Base-by-base conservation (phyloP, 768 basidiomycete species). In the Glaciozyma antarctica region DNA sequence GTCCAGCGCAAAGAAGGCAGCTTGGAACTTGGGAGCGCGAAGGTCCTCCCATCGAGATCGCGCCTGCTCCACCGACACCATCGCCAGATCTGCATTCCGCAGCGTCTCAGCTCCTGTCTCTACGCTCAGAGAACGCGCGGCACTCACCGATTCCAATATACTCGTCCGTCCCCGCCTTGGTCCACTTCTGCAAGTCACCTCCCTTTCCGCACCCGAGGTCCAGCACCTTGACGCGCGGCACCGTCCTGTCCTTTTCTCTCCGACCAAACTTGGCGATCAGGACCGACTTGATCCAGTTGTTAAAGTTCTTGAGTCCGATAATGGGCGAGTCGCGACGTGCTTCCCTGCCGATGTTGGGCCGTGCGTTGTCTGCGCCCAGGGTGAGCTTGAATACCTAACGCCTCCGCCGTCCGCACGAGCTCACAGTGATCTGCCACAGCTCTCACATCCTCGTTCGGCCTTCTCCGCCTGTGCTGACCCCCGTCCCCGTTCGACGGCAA, bases 151-250 rank as follows among this genome's bases (percentile, higher is more conserved):
- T 81, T 38, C 86, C 90, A 48, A 90, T 79, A 60, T 90, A 82
- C 71, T 90, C 88, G 68, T 76, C 81, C 43, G 93, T 85, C 56
- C 82, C 83, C 21, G 92, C 91, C 76, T 90, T 90, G 56, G 81
- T 80, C 95, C 95, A 99, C 77, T 99, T 99, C 48, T 83, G 87
- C 72, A 98, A 81, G 77, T 99, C 95, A 7, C 95, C 95, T 16
- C 95, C 95, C 77, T 98, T 99, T n/a, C 95, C 95, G 74, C 94
- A 97, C 8, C 94, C 95, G 77, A 99, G 84, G 77, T 99, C 95
- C 26, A 99, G 82, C 28, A 98, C 90, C 74, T 67, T 70, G 38
- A 73, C 32, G 55, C 30, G 41, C 55, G 73, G 43, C 74, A 77
- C 57, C 52, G 75, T 74, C 13, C 53, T 10, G n/a, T 53, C 53